Conservation (phyloP, 345 rosid species). For the Bruguiera parviflora region DNA sequence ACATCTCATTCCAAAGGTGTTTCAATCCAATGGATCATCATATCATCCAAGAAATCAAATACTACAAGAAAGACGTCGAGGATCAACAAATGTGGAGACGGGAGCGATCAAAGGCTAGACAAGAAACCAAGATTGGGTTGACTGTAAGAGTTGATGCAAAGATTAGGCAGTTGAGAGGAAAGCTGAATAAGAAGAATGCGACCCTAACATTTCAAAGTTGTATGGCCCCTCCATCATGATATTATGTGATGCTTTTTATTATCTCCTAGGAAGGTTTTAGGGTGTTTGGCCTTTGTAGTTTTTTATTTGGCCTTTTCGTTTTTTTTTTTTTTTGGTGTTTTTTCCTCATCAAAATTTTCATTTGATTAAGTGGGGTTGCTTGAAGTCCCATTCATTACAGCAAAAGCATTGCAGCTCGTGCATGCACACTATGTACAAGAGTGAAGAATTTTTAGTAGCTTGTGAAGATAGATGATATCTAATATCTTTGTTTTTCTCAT, state of each 20-base stretch:
- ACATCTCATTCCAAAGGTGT: constrained; percentile 70
- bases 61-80: constrained; percentile 68
- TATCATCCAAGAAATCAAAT: constrained; percentile 90
- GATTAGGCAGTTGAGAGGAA: constrained; percentile 70
- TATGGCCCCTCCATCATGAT: constrained; percentile 36
- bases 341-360: constrained; percentile 20
- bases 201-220: constrained; percentile 34
- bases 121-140: constrained; percentile 93
- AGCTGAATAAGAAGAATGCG: constrained; percentile 60
- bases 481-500: not conserved
- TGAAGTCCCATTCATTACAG: constrained; percentile 29
- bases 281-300: constrained; percentile 24
- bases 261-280: constrained; percentile 13
- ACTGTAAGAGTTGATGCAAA: constrained; percentile 90
- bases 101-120: constrained; percentile 85
- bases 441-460: constrained; percentile 19
- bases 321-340: constrained; percentile 16
- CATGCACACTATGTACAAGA: constrained; percentile 31
- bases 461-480: constrained; percentile 27
- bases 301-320: not conserved
- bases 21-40: constrained; percentile 90
- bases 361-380: constrained; percentile 21
- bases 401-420: constrained; percentile 29
- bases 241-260: constrained; percentile 6
- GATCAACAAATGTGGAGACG: constrained; percentile 80